Evolutionary conservation across 306 rosid genomes (phyloP).

Genomic region (barrel medic (Medicago truncatula)): DNA sequence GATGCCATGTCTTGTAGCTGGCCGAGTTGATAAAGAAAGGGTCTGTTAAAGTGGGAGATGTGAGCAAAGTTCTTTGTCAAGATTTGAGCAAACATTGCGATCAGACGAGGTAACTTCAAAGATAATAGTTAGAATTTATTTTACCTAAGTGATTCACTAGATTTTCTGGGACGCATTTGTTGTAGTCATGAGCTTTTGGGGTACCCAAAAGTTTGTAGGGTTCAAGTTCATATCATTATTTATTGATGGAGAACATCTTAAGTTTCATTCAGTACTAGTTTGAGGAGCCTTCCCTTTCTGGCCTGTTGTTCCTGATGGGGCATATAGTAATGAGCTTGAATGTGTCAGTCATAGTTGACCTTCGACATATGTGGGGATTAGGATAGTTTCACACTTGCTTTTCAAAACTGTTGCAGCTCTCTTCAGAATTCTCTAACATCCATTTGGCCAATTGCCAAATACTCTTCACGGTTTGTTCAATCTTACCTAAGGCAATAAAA

Average conservation of each 20-base stretch:
- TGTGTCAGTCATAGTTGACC: constrained; percentile 6
- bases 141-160: constrained; percentile 24
- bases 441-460: constrained; percentile 10
- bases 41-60: constrained; percentile 74
- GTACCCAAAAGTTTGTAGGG: background rate
- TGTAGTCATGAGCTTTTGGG: constrained; percentile 16
- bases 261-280: constrained; percentile 8
- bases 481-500: constrained; percentile 9
- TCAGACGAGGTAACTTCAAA: constrained; percentile 59
- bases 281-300: constrained; percentile 26
- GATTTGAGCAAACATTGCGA: constrained; percentile 89
- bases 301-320: constrained; percentile 22
- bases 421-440: constrained; percentile 1
- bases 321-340: constrained; percentile 11
- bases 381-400: constrained; percentile 15
- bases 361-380: constrained; percentile 1
- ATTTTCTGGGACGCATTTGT: constrained; percentile 15
- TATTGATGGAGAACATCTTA: constrained; percentile 29
- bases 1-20: constrained; percentile 57
- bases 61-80: constrained; percentile 87
- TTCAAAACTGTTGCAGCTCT: constrained; percentile 6
- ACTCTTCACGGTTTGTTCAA: constrained; percentile 2
- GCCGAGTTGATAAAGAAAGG: constrained; percentile 84
- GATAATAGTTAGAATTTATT: constrained; percentile 34
- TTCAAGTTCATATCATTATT: constrained; percentile 18